Percentiles rank a stretch among this genome's conserved stretches.
phyloP scores from a whole-genome alignment of 176 grass and related monocot genomes.

The Carex scoparia region DNA sequence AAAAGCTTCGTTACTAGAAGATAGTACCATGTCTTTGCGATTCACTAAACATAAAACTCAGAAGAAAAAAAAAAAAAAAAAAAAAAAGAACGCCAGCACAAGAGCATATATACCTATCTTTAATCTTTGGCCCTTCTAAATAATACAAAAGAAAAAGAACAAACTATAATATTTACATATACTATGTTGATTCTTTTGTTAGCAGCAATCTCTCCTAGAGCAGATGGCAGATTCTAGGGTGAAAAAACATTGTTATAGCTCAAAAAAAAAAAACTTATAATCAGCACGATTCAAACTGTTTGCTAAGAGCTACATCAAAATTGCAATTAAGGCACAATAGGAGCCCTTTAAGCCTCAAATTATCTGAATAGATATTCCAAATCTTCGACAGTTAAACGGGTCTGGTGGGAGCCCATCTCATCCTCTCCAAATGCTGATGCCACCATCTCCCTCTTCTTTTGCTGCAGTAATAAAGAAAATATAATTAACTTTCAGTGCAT shows the following conservation, averaged over 20 bases:
- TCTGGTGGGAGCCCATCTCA: slow-evolving; percentile 64
- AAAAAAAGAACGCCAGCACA: neutral
- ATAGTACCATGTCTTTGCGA: neutral
- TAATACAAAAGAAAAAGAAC: slow-evolving; percentile 18
- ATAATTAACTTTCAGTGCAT: neutral
- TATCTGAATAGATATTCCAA: slow-evolving; percentile 91
- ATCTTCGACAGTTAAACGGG: slow-evolving; percentile 80
- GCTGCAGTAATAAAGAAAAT: slow-evolving; percentile 38
- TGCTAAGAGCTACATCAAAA: slow-evolving; percentile 19
- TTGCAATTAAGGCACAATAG: slow-evolving; percentile 46
- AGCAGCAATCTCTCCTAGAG: slow-evolving; percentile 16
- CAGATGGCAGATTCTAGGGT: neutral
- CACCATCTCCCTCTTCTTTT: slow-evolving; percentile 98
- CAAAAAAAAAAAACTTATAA: slow-evolving; percentile 6
- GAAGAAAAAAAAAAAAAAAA: too few relatives aligned
- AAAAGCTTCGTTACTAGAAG: neutral
- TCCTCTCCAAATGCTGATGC: slow-evolving; percentile 94
- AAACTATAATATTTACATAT: slow-evolving; percentile 21
- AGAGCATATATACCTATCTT: slow-evolving; percentile 1
- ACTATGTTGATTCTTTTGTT: slow-evolving; percentile 20
- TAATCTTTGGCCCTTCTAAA: neutral
- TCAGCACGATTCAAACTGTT: slow-evolving; percentile 20
- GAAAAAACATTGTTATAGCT: neutral
- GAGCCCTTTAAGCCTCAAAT: slow-evolving; percentile 28
- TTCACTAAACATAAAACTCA: neutral